Evolutionary conservation across 1,139 yeast species (phyloP), one percentile per base, ranked within the genome.

Genomic region (Entelexis paramagnoliae): DNA sequence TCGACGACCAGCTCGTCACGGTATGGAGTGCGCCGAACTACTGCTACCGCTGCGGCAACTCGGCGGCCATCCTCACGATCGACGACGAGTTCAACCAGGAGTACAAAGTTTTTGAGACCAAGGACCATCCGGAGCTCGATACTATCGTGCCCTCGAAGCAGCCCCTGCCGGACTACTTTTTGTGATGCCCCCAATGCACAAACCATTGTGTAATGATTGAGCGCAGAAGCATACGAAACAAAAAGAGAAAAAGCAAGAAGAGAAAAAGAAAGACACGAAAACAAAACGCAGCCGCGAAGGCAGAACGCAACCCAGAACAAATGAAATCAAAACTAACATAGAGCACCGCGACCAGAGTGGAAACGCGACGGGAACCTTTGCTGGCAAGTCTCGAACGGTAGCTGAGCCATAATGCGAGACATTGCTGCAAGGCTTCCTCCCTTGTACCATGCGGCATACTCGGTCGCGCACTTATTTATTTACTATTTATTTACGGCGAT

Each of bases 21-120:
- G 95, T 88, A 59, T 89, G 85, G 88, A 81, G 82, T 17, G 97
- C 96, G 22, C 96, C 97, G 17, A 88, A 88, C 65, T 88, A 88
- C 68, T 88, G 96, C 69, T 88, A 88, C 66, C 76, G 96, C 58
- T 88, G 96, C 69, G 97, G 96, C 17, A 88, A 88, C 63, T 94
- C 87, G 20, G 96, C 96, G 11, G 91, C 95, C 55, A 89, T 88
- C 16, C 75, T 89, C 71, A 75, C 79, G 55, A 76, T 89, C 52
- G 91, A 83, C 58, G 95, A 86, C 62, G 67, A 77, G 51, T 70
- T 86, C 58, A 72, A 75, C 32, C 72, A 96, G 49, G 79, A 79
- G 30, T 91, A 88, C 67, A 81, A 83, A 52, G 85, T 87, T 14
- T 91, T 89, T 66, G 95, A 87, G 61, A 95, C 96, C 0, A 82